These are phyloP conservation scores for Patellaria atrata DNA, from an alignment of 495 filamentous ascomycete genomes.

Conservation along the genomic window DNA sequence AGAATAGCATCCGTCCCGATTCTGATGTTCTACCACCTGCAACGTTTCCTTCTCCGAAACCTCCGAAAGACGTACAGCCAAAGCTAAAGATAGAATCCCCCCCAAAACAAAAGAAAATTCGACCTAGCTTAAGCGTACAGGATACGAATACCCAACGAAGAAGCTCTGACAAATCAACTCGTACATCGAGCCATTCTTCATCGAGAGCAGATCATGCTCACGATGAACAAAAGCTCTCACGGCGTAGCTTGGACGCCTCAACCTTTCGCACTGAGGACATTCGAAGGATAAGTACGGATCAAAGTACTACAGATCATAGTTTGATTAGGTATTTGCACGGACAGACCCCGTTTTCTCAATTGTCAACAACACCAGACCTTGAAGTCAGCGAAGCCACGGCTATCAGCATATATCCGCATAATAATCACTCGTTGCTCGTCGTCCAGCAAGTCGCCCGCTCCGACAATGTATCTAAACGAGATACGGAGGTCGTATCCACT, in stretches of 20 bases:
- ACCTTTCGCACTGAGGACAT: constrained; percentile 11
- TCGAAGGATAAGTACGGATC: constrained; percentile 15
- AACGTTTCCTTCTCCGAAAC: too few relatives aligned
- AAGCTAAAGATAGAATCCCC: too few relatives aligned
- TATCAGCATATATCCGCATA: constrained; percentile 72
- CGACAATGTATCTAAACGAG: too few relatives aligned
- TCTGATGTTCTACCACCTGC: too few relatives aligned
- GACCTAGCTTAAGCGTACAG: too few relatives aligned
- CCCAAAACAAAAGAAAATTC: too few relatives aligned
- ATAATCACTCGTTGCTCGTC: constrained; percentile 70
- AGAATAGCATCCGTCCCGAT: too few relatives aligned
- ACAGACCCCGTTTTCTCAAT: constrained; percentile 43
- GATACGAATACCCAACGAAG: too few relatives aligned
- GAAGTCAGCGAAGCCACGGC: constrained; percentile 67
- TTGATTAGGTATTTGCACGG: constrained; percentile 36
- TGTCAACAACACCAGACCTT: constrained; percentile 38
- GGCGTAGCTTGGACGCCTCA: constrained; percentile 10
- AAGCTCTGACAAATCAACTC: too few relatives aligned
- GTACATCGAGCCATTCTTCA: too few relatives aligned
- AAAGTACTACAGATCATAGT: constrained; percentile 30
- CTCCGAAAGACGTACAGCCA: too few relatives aligned
- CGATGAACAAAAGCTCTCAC: constrained; percentile 15
- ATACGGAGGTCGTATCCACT: constrained; percentile 4
- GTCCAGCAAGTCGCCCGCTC: constrained; percentile 42
- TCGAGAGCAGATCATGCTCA: too few relatives aligned